Evolutionary conservation across 139 green algal genomes (phyloP).

Genomic region (Trebouxia sp.): DNA sequence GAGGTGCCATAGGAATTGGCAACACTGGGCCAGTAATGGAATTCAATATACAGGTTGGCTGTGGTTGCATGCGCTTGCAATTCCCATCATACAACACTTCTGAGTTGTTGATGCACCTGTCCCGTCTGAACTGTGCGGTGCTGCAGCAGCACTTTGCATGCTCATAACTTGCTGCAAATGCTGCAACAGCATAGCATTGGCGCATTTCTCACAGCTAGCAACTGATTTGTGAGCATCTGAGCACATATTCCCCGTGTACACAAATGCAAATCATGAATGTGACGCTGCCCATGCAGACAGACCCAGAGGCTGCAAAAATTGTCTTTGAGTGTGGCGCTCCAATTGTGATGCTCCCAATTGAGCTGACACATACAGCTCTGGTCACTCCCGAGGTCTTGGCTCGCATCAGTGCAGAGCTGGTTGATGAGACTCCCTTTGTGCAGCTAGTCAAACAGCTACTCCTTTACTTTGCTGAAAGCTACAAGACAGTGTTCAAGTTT

Average conservation of each 20-base stretch:
- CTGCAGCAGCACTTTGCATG: background rate
- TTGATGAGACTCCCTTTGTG: conserved; percentile 49
- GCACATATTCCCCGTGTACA: background rate
- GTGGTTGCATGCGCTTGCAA: background rate
- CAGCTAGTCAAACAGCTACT: conserved; percentile 67
- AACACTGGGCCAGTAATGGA: conserved; percentile 60
- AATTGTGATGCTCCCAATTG: conserved; percentile 91
- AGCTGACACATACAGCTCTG: conserved; percentile 93
- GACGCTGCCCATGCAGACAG: conserved; percentile 48
- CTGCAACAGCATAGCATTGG: background rate
- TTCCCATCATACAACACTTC: too few species aligned
- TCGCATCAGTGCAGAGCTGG: conserved; percentile 41
- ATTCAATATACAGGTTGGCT: conserved; percentile 51
- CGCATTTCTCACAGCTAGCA: background rate
- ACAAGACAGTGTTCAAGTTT: conserved; percentile 79
- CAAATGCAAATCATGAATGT: background rate
- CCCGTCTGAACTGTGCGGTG: background rate
- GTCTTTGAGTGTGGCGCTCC: conserved; percentile 80
- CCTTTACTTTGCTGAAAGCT: conserved; percentile 62
- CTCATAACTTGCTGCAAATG: background rate
- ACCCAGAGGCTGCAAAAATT: conserved; percentile 86
- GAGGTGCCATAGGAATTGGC: conserved; percentile 68
- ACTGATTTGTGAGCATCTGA: background rate
- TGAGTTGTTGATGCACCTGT: too few species aligned
- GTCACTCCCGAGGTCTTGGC: conserved; percentile 71